These are phyloP conservation scores for Linnemannia elongata DNA, from an alignment of 192 early-diverging fungal genomes.

Conservation along the genomic window DNA sequence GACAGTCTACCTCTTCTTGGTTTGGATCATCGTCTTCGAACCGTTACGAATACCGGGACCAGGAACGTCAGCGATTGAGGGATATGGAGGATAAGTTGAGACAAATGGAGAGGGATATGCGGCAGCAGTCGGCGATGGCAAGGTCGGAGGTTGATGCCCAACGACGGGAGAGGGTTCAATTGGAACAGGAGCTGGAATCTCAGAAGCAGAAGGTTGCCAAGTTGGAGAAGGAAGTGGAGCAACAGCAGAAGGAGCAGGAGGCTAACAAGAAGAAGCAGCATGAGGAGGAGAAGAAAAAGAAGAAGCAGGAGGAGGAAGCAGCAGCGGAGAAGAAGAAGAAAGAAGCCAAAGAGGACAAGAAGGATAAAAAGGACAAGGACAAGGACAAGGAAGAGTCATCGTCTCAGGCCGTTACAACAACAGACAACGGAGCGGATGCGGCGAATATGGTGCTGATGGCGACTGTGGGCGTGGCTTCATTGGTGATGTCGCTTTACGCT, in stretches of 20 bases:
- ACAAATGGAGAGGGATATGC: constrained; percentile 48
- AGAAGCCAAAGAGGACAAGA: constrained; percentile 12
- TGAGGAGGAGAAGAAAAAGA: constrained; percentile 15
- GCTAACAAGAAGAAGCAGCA: constrained; percentile 22
- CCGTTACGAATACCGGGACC: constrained; percentile 16
- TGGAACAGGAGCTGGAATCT: constrained; percentile 41
- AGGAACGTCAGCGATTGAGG: constrained; percentile 23
- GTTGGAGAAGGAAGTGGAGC: constrained; percentile 35
- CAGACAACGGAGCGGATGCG: constrained; percentile 4
- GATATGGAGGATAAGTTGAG: constrained; percentile 34
- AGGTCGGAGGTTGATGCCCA: constrained; percentile 40
- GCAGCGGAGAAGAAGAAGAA: constrained; percentile 18
- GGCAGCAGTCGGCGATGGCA: constrained; percentile 23
- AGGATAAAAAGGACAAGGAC: constrained; percentile 22
- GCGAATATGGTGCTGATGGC: constrained; percentile 30
- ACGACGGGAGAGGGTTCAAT: constrained; percentile 25
- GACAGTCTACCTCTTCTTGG: neutral
- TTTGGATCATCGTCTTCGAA: neutral
- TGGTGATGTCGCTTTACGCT: constrained; percentile 61
- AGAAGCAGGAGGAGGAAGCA: neutral
- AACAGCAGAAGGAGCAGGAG: constrained; percentile 11
- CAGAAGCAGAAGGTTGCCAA: constrained; percentile 42
- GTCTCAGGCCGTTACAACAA: neutral
- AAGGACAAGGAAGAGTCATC: constrained; percentile 1
- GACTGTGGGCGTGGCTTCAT: constrained; percentile 50